phyloP scores from a whole-genome alignment of 148 eudicot genomes.

The Beta vulgaris region DNA sequence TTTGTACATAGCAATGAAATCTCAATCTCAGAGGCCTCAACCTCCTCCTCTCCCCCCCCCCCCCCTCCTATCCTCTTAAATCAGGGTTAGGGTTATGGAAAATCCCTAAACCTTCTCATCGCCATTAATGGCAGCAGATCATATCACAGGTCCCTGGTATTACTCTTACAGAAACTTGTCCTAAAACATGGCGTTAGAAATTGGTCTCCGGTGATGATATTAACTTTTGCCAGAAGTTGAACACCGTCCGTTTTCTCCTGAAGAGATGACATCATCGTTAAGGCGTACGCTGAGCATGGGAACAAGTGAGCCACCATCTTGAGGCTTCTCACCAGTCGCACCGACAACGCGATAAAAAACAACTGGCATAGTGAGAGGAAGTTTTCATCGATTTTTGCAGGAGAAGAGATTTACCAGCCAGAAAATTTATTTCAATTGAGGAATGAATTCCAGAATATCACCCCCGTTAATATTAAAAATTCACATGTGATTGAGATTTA shows the following conservation, averaged over 20 bases:
- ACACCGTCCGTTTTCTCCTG: constrained; percentile 49
- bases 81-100: constrained; percentile 35
- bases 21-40: not conserved
- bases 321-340: constrained; percentile 49
- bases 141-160: constrained; percentile 71
- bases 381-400: constrained; percentile 14
- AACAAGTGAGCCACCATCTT: constrained; percentile 75
- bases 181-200: constrained; percentile 46
- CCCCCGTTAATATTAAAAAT: too few species aligned
- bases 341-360: constrained; percentile 73
- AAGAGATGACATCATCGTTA: constrained; percentile 50
- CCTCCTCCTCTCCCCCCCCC: not conserved
- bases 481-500: too few species aligned
- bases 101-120: not conserved
- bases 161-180: constrained; percentile 38
- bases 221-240: constrained; percentile 70
- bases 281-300: constrained; percentile 45
- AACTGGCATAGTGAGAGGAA: constrained; percentile 76
- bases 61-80: not conserved
- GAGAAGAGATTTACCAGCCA: constrained; percentile 24
- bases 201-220: constrained; percentile 76
- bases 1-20: not conserved
- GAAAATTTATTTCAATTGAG: too few species aligned
- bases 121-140: constrained; percentile 32
- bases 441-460: too few species aligned